Evolutionary conservation across 345 rosid genomes (phyloP).

Genomic region (Eucalyptus decipiens): DNA sequence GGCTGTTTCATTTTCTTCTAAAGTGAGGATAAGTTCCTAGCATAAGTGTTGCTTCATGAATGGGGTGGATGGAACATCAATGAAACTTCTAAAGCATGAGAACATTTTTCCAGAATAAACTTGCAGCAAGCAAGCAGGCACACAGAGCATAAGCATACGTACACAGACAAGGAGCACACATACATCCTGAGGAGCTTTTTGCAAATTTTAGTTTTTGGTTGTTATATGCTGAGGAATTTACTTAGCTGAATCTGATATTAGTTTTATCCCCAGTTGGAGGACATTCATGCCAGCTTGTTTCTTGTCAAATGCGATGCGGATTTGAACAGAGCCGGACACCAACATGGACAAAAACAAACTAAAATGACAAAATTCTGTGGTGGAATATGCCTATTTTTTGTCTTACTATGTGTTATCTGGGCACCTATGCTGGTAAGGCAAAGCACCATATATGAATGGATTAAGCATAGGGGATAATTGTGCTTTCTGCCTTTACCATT

Average conservation of each 20-base stretch:
- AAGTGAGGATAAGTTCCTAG: neutral
- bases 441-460: neutral
- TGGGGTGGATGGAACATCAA: neutral
- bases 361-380: slow-evolving; percentile 27
- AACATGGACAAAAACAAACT: slow-evolving; percentile 29
- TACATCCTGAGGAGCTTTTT: neutral
- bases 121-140: neutral
- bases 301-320: slow-evolving; percentile 29
- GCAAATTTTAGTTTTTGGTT: neutral
- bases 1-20: neutral
- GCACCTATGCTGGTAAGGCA: slow-evolving; percentile 37
- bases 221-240: neutral
- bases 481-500: neutral
- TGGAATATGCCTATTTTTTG: slow-evolving; percentile 30
- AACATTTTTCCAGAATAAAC: neutral
- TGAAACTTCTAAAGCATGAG: neutral
- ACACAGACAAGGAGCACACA: neutral
- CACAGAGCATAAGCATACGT: neutral
- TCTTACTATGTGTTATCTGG: slow-evolving; percentile 31
- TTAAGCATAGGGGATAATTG: neutral
- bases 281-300: slow-evolving; percentile 35
- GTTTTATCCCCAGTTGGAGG: slow-evolving; percentile 18
- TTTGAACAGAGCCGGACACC: slow-evolving; percentile 20
- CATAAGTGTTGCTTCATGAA: neutral
- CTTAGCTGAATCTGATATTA: neutral